Evolutionary conservation across 2,329 filamentous ascomycete species (phyloP), one percentile per base, ranked within the genome.

Genomic region (Xylariomycetidae sp.): DNA sequence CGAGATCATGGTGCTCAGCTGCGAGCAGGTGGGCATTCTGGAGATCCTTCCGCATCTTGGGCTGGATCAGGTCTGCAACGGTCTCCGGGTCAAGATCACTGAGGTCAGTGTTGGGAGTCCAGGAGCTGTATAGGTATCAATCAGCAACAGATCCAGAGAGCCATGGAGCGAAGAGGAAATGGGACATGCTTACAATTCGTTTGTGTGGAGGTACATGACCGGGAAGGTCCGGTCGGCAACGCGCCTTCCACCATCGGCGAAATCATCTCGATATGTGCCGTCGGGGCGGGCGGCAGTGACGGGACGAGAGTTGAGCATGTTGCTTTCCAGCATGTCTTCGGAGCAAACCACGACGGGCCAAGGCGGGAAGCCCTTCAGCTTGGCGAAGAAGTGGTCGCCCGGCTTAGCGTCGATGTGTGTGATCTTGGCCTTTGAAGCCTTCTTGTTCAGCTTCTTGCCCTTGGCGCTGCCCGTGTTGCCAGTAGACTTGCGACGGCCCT

Each of bases 261-360:
- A 95, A 44, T 90, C 85, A 39, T 88, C 85, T 34, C 85, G 80
- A 59, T 92, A 95, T 25, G 82, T 84, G 37, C 90, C 90, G 60
- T 96, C 90, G 15, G 76, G 65, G 38, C 84, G 79, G 49, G 77
- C 79, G 15, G 90, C 88, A 27, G 86, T 88, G 33, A 94, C 85
- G 7, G 90, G 92, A 40, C 92, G 82, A 28, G 74, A 76, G 51
- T 74, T 83, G 34, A 93, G 64, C 16, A 98, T 74, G 10, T 73
- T 78, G 37, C 79, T 70, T 2, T 92, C 90, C 14, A 98, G 78
- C 82, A 98, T 96, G 42, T 82, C 80, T 60, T 98, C 90, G 56
- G 95, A 88, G 58, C 86, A 92, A 49, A 98, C 79, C 55, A 98
- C 85, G 34, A 87, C 82, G 12, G 92, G 92, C 92, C 92, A 98